Evolutionary conservation across 83 land plant genomes (phyloP), one percentile per base, ranked within the genome.

Genomic region (Thuja plicata): DNA sequence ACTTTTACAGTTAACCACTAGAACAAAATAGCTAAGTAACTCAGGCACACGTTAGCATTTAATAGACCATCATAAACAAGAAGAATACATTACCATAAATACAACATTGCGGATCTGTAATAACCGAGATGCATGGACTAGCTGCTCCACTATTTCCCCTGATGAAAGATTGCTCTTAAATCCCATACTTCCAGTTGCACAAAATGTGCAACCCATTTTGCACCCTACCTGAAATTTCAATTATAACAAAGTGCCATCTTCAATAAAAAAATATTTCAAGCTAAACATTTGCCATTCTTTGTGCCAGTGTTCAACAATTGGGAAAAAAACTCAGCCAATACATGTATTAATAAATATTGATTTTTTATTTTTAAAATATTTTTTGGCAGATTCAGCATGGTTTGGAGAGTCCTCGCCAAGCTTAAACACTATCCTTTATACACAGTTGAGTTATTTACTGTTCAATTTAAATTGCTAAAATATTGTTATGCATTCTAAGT

Each of bases 151-250:
- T 86, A 98, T 98, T 87, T 98, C 99, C 52, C 99, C 99, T 35
- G 99, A 92, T 40, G 99, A 91, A 34, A 98, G 92, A 88, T 98
- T 97, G 85, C 89, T 94, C 85, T 96, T 96, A 88, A 98, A 96
- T 35, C 99, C 99, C 99, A 98, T 98, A 62, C 91, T 95, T n/a
- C 99, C 99, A 55, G 99, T 98, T 8, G 99, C 99, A 89, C 99
- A 98, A 81, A 98, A 98, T 50, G 91, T 97, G 93, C 99, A 98
- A 35, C 98, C 99, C 99, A 98, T 98, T 91, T 98, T 97, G 91
- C 99, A 98, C 3, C 99, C 99, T 88, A 97, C 98, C 99, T 98
- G 80, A 81, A 60, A 70, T 73, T 57, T 17, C 71, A 86, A 86
- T n/a, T 40, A 86, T 35, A 57, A 86, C 71, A 57, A 19, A 50